A percentile compares a stretch with the other conserved stretches of the same genome.
Evolutionary conservation across 2,329 filamentous ascomycete genomes (phyloP).

Genomic region (Neofusicoccum cordaticola): DNA sequence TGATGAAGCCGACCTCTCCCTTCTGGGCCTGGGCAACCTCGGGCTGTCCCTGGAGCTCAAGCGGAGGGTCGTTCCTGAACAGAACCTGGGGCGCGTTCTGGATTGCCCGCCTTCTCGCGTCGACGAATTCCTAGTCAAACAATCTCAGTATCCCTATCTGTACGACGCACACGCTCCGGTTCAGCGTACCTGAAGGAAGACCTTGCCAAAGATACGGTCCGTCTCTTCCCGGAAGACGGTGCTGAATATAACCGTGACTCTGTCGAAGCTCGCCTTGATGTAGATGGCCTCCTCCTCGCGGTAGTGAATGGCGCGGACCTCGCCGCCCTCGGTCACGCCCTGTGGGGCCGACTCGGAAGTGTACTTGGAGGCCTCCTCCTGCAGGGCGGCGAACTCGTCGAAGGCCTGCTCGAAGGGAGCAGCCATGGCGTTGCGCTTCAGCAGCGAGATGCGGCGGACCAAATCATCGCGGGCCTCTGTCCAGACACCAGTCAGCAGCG

Average conservation of each 20-base stretch:
- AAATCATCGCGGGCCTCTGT: conserved; percentile 81
- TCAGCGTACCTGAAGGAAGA: conserved; percentile 72
- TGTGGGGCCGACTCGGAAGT: conserved; percentile 92
- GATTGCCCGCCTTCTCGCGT: conserved; percentile 88
- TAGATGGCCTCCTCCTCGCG: conserved; percentile 98
- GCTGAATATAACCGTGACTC: conserved; percentile 98
- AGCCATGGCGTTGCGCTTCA: conserved; percentile 99
- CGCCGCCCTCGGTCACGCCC: conserved; percentile 81
- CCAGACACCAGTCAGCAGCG: conserved; percentile 27
- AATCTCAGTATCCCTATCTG: conserved; percentile 23
- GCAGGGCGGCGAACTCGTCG: conserved; percentile 81
- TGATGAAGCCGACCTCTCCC: conserved; percentile 93
- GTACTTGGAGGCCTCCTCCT: conserved; percentile 86
- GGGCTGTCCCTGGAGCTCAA: conserved; percentile 83
- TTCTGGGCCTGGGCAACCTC: conserved; percentile 71
- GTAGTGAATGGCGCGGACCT: conserved; percentile 96
- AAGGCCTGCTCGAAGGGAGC: conserved; percentile 97
- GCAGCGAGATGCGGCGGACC: conserved; percentile 78
- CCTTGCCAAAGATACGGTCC: conserved; percentile 93
- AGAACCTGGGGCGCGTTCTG: conserved; percentile 98
- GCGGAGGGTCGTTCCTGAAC: conserved; percentile 88
- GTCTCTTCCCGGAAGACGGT: conserved; percentile 98
- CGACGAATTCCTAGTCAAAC: conserved; percentile 74
- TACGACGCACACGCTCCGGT: background rate
- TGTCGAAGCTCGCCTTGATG: conserved; percentile 94